phyloP scores from a whole-genome alignment of 2,329 filamentous ascomycete species.

The Phaeosphaeria sp. region DNA sequence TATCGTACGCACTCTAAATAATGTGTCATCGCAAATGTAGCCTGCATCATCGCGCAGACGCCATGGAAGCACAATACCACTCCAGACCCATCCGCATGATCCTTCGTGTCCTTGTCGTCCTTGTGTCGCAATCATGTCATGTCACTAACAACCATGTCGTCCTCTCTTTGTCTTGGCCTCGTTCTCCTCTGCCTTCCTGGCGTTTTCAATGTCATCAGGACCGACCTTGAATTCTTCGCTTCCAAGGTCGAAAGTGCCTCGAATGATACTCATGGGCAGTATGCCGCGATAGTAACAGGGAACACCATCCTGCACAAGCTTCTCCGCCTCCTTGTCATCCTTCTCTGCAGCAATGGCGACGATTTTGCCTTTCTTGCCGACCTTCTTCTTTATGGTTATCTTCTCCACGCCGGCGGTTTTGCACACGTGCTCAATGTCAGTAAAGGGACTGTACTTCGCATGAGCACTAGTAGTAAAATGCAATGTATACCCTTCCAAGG shows the following conservation, averaged over 20 bases:
- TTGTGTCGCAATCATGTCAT: neutral
- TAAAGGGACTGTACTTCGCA: conserved; percentile 40
- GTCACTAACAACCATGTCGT: conserved; percentile 14
- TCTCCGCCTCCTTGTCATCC: conserved; percentile 45
- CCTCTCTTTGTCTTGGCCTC: conserved; percentile 24
- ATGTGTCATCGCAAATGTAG: neutral
- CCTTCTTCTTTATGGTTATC: conserved; percentile 30
- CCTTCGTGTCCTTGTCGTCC: neutral
- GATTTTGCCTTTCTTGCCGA: conserved; percentile 25
- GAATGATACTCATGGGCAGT: conserved; percentile 52
- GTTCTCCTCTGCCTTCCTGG: conserved; percentile 4
- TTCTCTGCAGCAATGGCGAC: conserved; percentile 50
- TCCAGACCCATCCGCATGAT: neutral
- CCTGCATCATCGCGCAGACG: neutral
- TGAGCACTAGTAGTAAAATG: conserved; percentile 56
- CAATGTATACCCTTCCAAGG: conserved; percentile 58
- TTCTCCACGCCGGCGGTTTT: conserved; percentile 47
- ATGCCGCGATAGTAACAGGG: conserved; percentile 53
- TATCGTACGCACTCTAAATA: neutral
- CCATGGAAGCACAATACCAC: neutral
- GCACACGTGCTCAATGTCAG: conserved; percentile 49
- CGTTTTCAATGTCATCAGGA: neutral
- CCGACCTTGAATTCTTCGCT: conserved; percentile 49
- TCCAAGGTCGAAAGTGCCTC: conserved; percentile 50
- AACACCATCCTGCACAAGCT: conserved; percentile 41